These are phyloP conservation scores for Amaranthus tricolor DNA, from an alignment of 179 eudicot species.

Conservation along the genomic window DNA sequence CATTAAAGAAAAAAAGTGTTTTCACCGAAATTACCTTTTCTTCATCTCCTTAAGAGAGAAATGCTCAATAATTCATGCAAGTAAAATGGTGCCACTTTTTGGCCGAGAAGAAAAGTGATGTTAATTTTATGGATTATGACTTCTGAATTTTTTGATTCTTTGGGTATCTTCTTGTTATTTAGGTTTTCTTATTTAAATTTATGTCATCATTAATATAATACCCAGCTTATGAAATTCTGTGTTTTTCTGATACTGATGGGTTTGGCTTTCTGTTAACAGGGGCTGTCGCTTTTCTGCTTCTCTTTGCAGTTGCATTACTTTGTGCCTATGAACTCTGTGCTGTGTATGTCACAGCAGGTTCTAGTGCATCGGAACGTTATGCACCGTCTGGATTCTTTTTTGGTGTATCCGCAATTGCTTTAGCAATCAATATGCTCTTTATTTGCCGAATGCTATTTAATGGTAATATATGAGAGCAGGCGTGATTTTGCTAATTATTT, in stretches of 20 bases:
- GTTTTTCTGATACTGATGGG: slow-evolving; percentile 12
- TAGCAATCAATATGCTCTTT: slow-evolving; percentile 97
- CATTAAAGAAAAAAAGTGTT: not conserved
- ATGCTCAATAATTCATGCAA: not conserved
- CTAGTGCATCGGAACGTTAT: slow-evolving; percentile 69
- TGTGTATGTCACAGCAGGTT: slow-evolving; percentile 89
- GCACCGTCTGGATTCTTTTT: slow-evolving; percentile 98
- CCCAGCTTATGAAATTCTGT: not conserved
- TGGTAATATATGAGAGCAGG: slow-evolving; percentile 43
- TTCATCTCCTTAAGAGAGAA: not conserved
- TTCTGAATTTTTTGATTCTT: not conserved
- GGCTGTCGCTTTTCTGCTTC: slow-evolving; percentile 94
- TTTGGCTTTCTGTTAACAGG: slow-evolving; percentile 46
- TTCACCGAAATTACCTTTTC: not conserved
- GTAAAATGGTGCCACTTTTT: not conserved
- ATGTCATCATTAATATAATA: no score
- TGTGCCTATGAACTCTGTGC: slow-evolving; percentile 98
- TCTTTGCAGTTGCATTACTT: slow-evolving; percentile 84
- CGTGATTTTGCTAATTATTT: not conserved
- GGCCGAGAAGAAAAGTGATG: not conserved
- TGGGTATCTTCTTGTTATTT: not conserved
- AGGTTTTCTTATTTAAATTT: not conserved
- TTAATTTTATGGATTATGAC: not conserved
- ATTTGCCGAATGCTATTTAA: slow-evolving; percentile 96
- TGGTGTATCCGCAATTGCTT: slow-evolving; percentile 97